Percentiles rank a stretch among this genome's conserved stretches.
These are phyloP conservation scores for Pulveroboletus ravenelii DNA, from an alignment of 768 basidiomycete species.

Conservation along the genomic window DNA sequence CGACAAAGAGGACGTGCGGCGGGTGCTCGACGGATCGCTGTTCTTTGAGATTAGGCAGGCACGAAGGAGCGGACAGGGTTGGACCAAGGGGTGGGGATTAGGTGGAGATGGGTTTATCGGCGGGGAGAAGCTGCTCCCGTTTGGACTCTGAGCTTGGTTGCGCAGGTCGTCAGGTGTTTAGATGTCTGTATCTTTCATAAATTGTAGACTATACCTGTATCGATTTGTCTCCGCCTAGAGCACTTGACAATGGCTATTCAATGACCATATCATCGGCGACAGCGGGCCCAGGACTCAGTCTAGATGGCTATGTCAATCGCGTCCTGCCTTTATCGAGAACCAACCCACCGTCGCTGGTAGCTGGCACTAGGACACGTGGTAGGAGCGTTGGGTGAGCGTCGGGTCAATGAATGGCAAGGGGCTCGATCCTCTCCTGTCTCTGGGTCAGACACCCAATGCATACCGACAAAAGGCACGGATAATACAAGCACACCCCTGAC, in stretches of 20 bases:
- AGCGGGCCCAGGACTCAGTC: neutral
- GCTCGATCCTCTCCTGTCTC: neutral
- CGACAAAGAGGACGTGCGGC: slow-evolving; percentile 39
- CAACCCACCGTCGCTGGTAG: slow-evolving; percentile 34
- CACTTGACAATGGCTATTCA: neutral
- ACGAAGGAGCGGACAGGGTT: slow-evolving; percentile 16
- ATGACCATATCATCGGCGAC: too few relatives aligned
- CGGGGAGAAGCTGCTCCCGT: slow-evolving; percentile 27
- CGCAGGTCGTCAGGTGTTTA: neutral
- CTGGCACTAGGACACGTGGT: slow-evolving; percentile 7
- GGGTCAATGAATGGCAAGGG: slow-evolving; percentile 33
- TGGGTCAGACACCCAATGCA: too few relatives aligned
- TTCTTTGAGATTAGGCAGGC: slow-evolving; percentile 33
- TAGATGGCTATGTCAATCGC: neutral
- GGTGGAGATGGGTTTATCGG: slow-evolving; percentile 31
- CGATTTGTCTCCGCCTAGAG: neutral
- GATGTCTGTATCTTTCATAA: neutral
- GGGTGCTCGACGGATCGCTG: slow-evolving; percentile 38
- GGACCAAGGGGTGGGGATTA: slow-evolving; percentile 29
- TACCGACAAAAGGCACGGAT: neutral
- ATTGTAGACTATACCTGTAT: neutral
- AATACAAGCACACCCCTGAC: too few relatives aligned
- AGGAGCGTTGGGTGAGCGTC: too few relatives aligned
- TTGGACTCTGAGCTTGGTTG: slow-evolving; percentile 16
- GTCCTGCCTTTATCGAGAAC: slow-evolving; percentile 12